Evolutionary conservation across 2,329 filamentous ascomycete genomes (phyloP).

Genomic region (Monosporascus ibericus): DNA sequence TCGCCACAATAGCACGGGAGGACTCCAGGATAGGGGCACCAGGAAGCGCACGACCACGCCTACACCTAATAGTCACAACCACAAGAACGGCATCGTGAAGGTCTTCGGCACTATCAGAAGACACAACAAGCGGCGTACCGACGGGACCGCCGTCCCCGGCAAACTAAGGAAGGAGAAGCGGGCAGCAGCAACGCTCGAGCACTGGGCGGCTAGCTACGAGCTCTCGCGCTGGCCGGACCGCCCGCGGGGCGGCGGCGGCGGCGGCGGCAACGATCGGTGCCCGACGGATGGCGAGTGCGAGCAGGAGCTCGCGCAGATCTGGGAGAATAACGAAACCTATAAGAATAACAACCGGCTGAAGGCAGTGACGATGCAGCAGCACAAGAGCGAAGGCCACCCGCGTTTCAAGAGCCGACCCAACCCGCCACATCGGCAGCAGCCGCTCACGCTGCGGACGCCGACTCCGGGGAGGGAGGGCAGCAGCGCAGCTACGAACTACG

Average conservation of each 20-base stretch:
- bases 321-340: constrained; percentile 4
- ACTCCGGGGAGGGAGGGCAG: not conserved
- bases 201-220: constrained; percentile 8
- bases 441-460: not conserved
- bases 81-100: not conserved
- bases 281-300: constrained; percentile 7
- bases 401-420: not conserved
- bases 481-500: constrained; percentile 2
- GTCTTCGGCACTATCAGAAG: not conserved
- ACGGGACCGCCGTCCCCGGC: not conserved
- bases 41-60: not conserved
- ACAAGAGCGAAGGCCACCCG: not conserved
- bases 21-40: not conserved
- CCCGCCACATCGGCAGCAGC: not conserved
- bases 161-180: no score
- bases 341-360: not conserved
- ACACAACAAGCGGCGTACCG: not conserved
- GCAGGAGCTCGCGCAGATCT: constrained; percentile 6
- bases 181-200: constrained; percentile 1
- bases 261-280: constrained; percentile 1
- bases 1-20: not conserved
- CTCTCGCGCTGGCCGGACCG: constrained; percentile 13
- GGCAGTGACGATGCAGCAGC: not conserved
- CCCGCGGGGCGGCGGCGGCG: constrained; percentile 7
- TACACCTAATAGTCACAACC: not conserved